Base-by-base conservation (phyloP, 352 stramenopile species). In the Globisporangium barbulae region DNA sequence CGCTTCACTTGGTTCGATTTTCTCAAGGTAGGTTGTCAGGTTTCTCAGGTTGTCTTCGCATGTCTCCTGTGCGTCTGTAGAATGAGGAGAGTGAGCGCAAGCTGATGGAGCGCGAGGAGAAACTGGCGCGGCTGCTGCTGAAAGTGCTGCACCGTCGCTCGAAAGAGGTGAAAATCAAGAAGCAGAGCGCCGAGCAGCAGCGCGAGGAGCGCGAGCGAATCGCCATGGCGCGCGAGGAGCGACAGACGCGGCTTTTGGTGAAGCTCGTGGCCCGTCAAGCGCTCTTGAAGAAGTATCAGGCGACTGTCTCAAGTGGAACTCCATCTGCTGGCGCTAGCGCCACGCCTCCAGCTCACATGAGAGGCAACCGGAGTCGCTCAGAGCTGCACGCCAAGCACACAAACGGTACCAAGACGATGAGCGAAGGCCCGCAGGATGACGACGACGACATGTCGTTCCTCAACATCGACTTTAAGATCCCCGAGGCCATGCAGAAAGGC, bases 101-200 rank as follows among this genome's bases (percentile, higher is more conserved):
- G 53, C 53, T 77, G 4, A 92, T 93, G 84, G 79, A 90, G 53
- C 77, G 81, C 2, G 84, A 95, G 59, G 86, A 95, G 52, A 88
- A 88, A 35, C 56, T 71, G 10, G 61, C 75, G 28, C 75, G 84
- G 12, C 60, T 95, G 25, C 65, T 79, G 17, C 22, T 80, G 7
- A 91, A 92, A 64, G 70, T 83, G 12, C 54, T 83, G 10, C 76
- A 85, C 41, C 79, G 84, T 8, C 79, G 81, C 28, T 75, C 64
- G 6, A 78, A 65, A 31, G 74, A 84, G 54, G 76, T 73, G 6
- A 74, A 76, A 61, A 79, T 76, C 37, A 68, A 74, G 42, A 78
- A 79, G 17, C 63, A 76, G 60, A 74, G 68, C 5, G 59, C 67
- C 22, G 78, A 89, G 37, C 79, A 90, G 59, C 78, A 89, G 63